A percentile compares a stretch with the other conserved stretches of the same genome.
Evolutionary conservation across 768 basidiomycete genomes (phyloP).

Genomic region (Auricularia sp.): DNA sequence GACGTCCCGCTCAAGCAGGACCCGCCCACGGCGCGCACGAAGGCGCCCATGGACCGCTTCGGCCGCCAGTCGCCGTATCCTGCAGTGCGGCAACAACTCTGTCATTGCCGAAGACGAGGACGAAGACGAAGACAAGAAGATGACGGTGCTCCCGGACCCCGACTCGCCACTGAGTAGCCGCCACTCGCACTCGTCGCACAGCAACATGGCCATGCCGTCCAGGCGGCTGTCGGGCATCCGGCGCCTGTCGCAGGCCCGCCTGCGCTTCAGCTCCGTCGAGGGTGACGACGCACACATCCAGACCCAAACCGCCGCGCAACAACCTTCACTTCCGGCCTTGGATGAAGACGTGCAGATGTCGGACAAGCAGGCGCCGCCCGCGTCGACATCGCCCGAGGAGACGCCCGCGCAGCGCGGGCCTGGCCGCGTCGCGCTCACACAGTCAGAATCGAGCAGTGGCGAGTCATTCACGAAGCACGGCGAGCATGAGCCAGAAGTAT

Average conservation of each 20-base stretch:
- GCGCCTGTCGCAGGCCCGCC: too few relatives aligned
- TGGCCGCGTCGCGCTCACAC: too few relatives aligned
- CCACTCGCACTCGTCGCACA: neutral
- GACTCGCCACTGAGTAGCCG: neutral
- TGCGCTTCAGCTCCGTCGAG: neutral
- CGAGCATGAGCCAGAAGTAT: too few relatives aligned
- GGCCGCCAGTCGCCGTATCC: slow-evolving; percentile 56
- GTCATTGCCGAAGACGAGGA: slow-evolving; percentile 11
- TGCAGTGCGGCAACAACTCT: neutral
- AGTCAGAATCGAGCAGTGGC: too few relatives aligned
- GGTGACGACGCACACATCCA: too few relatives aligned
- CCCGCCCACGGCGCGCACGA: slow-evolving; percentile 49
- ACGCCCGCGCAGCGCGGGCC: neutral
- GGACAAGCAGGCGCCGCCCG: neutral
- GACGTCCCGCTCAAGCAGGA: slow-evolving; percentile 53
- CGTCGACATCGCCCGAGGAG: neutral
- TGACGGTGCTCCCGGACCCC: neutral
- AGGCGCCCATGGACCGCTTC: slow-evolving; percentile 44
- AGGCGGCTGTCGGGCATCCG: neutral
- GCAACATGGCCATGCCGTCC: neutral
- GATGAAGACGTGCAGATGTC: neutral
- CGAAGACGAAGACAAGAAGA: slow-evolving; percentile 3
- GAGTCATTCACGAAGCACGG: too few relatives aligned
- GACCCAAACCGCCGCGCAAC: neutral
- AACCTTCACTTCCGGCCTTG: neutral